phyloP scores from a whole-genome alignment of 306 rosid genomes.

The Hippophae rhamnoides region DNA sequence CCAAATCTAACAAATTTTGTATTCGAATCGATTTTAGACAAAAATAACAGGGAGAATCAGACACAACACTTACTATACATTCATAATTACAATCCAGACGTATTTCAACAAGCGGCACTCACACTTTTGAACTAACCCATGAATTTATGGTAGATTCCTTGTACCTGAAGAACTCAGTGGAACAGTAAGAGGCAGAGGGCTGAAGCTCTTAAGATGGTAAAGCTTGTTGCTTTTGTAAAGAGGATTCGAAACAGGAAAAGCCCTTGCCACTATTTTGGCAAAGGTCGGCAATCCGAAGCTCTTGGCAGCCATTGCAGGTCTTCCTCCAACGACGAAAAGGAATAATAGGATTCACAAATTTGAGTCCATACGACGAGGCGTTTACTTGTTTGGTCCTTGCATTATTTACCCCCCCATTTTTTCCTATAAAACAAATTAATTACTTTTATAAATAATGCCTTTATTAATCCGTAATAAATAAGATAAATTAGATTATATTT shows the following conservation, averaged over 20 bases:
- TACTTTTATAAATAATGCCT: too few species aligned
- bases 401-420: too few species aligned
- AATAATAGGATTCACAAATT: not conserved
- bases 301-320: slow-evolving; percentile 49
- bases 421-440: too few species aligned
- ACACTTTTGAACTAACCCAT: not conserved
- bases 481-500: too few species aligned
- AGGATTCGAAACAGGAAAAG: slow-evolving; percentile 25
- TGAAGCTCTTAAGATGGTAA: slow-evolving; percentile 26
- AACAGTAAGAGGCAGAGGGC: slow-evolving; percentile 31
- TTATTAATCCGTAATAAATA: too few species aligned
- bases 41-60: not conserved
- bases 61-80: not conserved
- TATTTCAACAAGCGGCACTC: not conserved
- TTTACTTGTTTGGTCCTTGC: not conserved
- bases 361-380: not conserved
- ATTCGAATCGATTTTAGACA: not conserved
- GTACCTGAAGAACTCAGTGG: slow-evolving; percentile 55
- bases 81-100: slow-evolving; percentile 4
- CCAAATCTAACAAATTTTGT: not conserved
- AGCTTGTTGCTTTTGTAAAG: slow-evolving; percentile 20
- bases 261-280: slow-evolving; percentile 29
- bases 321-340: not conserved
- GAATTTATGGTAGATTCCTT: not conserved
- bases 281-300: slow-evolving; percentile 34